Conservation (phyloP, 176 grass and related monocot genomes). For the Pontederia crassipes region DNA sequence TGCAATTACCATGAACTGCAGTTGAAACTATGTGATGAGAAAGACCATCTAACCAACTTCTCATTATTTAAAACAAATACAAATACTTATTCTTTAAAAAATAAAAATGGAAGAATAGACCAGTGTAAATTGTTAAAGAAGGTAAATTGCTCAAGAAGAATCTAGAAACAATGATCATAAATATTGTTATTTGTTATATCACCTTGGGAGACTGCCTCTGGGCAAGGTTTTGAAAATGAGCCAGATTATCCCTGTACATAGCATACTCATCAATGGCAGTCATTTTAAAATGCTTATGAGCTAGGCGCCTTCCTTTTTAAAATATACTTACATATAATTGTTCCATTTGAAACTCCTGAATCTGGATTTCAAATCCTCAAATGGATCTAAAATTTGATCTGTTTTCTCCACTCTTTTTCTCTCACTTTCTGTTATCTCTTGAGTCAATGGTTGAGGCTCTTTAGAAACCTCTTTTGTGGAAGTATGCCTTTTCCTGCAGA, state of each 20-base stretch:
- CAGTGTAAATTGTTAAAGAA: not conserved
- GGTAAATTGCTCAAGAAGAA: not conserved
- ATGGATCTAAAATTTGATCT: constrained; percentile 35
- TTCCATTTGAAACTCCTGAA: constrained; percentile 63
- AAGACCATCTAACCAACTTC: not conserved
- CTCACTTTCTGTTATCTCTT: constrained; percentile 34
- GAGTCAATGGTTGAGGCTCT: constrained; percentile 43
- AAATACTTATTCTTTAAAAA: not conserved
- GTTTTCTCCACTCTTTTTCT: constrained; percentile 23
- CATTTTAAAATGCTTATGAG: not conserved
- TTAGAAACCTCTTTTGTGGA: constrained; percentile 28
- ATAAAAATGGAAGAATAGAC: not conserved
- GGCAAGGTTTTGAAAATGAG: constrained; percentile 59
- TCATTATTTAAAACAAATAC: no score
- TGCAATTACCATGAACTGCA: constrained; percentile 91
- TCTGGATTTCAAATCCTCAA: constrained; percentile 55
- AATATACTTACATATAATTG: constrained; percentile 59
- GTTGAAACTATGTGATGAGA: constrained; percentile 26
- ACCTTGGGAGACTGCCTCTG: constrained; percentile 77
- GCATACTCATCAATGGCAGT: constrained; percentile 27
- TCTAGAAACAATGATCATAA: not conserved
- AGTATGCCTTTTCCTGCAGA: constrained; percentile 37
- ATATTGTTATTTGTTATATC: constrained; percentile 4
- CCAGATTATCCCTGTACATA: constrained; percentile 37
- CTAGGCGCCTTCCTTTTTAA: constrained; percentile 5